A percentile compares a stretch with the other conserved stretches of the same genome.
phyloP scores from a whole-genome alignment of 345 rosid species.

The Pseudoturritis turrita region DNA sequence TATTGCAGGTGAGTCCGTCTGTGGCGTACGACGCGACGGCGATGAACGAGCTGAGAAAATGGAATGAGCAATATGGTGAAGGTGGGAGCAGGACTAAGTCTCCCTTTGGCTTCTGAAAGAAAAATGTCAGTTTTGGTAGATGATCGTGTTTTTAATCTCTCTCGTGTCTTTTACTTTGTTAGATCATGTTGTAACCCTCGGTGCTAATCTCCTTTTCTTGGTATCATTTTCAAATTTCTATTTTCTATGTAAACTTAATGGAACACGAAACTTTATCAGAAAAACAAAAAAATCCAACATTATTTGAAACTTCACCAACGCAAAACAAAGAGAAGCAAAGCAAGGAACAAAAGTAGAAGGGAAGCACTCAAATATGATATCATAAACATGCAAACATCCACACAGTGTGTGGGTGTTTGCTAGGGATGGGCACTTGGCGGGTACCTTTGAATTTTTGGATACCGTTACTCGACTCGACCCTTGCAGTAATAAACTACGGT shows the following conservation, averaged over 20 bases:
- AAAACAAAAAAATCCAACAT: too few relatives aligned
- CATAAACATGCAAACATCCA: too few relatives aligned
- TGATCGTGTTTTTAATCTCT: not conserved
- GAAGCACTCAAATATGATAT: too few relatives aligned
- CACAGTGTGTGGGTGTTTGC: too few relatives aligned
- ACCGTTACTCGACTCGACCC: too few relatives aligned
- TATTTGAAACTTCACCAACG: too few relatives aligned
- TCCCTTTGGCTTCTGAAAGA: conserved; percentile 67
- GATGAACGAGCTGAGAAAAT: conserved; percentile 95
- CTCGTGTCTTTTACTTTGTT: not conserved
- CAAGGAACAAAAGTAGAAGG: too few relatives aligned
- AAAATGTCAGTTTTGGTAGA: not conserved
- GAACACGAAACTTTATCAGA: not conserved
- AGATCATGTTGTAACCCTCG: conserved; percentile 5
- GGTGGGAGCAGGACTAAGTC: conserved; percentile 85
- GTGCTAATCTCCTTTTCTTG: not conserved
- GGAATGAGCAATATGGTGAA: conserved; percentile 98
- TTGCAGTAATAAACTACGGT: too few relatives aligned
- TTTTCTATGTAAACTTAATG: not conserved
- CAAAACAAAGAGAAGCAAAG: too few relatives aligned
- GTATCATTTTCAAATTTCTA: not conserved
- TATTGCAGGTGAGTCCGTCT: conserved; percentile 79
- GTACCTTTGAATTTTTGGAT: too few relatives aligned
- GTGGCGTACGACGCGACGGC: conserved; percentile 79
- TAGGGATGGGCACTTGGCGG: too few relatives aligned